These are phyloP conservation scores for Ophiostoma australiae DNA, from an alignment of 2,329 filamentous ascomycete species.

Conservation along the genomic window DNA sequence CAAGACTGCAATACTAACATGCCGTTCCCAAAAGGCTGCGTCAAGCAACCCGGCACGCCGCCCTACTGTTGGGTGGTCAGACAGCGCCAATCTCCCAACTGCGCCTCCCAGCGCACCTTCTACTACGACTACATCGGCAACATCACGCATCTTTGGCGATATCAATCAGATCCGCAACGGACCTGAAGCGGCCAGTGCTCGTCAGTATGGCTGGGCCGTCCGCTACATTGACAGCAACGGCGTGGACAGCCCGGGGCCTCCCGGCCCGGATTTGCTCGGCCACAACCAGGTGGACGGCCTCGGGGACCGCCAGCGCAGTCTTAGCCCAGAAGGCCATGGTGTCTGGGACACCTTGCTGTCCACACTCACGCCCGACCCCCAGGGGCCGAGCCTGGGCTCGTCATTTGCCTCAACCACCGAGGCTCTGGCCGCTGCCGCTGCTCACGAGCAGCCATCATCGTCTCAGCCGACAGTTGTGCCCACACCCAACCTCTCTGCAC, in stretches of 20 bases:
- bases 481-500: slow-evolving; percentile 12
- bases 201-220: slow-evolving; percentile 16
- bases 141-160: slow-evolving; percentile 23
- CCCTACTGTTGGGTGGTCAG: slow-evolving; percentile 21
- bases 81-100: slow-evolving; percentile 10
- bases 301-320: slow-evolving; percentile 76
- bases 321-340: slow-evolving; percentile 64
- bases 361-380: slow-evolving; percentile 75
- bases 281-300: slow-evolving; percentile 58
- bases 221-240: slow-evolving; percentile 17
- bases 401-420: slow-evolving; percentile 71
- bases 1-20: slow-evolving; percentile 11
- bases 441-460: slow-evolving; percentile 14
- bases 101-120: slow-evolving; percentile 3
- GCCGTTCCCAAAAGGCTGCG: neutral
- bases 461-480: slow-evolving; percentile 20
- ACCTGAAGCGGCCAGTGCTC: neutral
- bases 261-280: neutral
- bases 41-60: slow-evolving; percentile 15
- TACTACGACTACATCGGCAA: neutral
- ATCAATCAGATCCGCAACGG: slow-evolving; percentile 16
- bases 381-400: slow-evolving; percentile 72
- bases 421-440: slow-evolving; percentile 37
- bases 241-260: neutral
- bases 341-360: slow-evolving; percentile 76